These are phyloP conservation scores for Pyrus communis DNA, from an alignment of 306 rosid species.

Conservation along the genomic window DNA sequence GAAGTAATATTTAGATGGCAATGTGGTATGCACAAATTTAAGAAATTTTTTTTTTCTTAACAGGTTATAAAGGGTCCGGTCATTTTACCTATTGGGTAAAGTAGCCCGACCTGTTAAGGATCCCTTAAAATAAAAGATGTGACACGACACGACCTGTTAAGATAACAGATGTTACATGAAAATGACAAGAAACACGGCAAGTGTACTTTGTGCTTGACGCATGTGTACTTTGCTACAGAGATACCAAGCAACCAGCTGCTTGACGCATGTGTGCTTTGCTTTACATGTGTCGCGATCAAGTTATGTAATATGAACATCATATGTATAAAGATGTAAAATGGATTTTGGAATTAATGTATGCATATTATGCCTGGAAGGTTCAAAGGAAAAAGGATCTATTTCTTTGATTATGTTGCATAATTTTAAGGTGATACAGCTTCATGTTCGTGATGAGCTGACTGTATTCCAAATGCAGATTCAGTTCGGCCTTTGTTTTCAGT, in stretches of 20 bases:
- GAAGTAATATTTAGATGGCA: too few relatives aligned
- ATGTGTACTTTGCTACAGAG: constrained; percentile 26
- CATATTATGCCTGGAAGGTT: neutral
- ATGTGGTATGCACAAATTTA: too few relatives aligned
- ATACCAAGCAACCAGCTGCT: constrained; percentile 31
- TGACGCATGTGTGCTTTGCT: constrained; percentile 35
- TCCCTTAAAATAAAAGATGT: too few relatives aligned
- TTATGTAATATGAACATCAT: constrained; percentile 1
- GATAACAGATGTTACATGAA: too few relatives aligned
- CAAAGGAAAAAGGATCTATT: constrained; percentile 4
- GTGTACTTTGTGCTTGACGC: constrained; percentile 27
- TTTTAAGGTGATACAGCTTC: neutral
- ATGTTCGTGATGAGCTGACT: neutral
- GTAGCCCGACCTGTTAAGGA: too few relatives aligned
- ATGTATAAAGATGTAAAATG: neutral
- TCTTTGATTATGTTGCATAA: neutral
- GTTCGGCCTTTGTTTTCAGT: neutral
- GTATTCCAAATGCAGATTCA: neutral
- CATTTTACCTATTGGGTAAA: too few relatives aligned
- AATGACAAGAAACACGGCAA: too few relatives aligned
- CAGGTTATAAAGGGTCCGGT: too few relatives aligned
- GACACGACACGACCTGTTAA: too few relatives aligned
- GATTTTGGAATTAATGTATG: neutral
- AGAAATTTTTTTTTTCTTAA: too few relatives aligned
- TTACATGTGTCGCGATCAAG: constrained; percentile 18